Percentiles rank a stretch among this genome's conserved stretches.
phyloP scores from a whole-genome alignment of 2,329 filamentous ascomycete genomes.

The Zymoseptoria tritici region DNA sequence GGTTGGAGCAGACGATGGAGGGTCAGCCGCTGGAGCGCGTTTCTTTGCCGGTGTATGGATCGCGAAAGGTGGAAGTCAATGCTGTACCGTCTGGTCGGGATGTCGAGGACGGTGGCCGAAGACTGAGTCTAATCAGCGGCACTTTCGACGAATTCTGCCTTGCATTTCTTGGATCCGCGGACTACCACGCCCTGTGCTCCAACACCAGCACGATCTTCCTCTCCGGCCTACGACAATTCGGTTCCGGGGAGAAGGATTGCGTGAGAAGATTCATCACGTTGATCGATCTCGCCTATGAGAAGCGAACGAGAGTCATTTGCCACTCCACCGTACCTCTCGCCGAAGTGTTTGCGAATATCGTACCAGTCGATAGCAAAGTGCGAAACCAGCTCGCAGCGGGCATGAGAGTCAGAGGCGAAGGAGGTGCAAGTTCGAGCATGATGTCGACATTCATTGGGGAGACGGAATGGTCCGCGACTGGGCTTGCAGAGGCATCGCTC shows the following conservation, averaged over 20 bases:
- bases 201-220: conserved; percentile 14
- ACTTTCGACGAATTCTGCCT: conserved; percentile 59
- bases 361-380: conserved; percentile 11
- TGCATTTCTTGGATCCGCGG: conserved; percentile 60
- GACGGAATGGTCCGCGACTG: conserved; percentile 25
- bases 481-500: conserved; percentile 19
- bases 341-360: conserved; percentile 22
- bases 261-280: conserved; percentile 69
- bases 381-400: conserved; percentile 6
- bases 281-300: conserved; percentile 69
- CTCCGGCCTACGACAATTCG: conserved; percentile 14
- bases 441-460: conserved; percentile 26
- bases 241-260: conserved; percentile 49
- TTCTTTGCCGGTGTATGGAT: conserved; percentile 18
- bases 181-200: conserved; percentile 61
- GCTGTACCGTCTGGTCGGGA: conserved; percentile 1
- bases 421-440: conserved; percentile 23
- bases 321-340: conserved; percentile 16
- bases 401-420: conserved; percentile 22
- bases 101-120: neutral
- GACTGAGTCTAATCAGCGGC: conserved; percentile 35
- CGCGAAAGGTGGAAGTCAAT: conserved; percentile 13
- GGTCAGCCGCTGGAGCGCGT: conserved; percentile 2
- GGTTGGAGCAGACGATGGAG: conserved; percentile 3
- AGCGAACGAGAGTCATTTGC: conserved; percentile 58